A percentile compares a stretch with the other conserved stretches of the same genome.
Evolutionary conservation across 2,329 filamentous ascomycete species (phyloP).

Genomic region (Sarocladium kiliense): DNA sequence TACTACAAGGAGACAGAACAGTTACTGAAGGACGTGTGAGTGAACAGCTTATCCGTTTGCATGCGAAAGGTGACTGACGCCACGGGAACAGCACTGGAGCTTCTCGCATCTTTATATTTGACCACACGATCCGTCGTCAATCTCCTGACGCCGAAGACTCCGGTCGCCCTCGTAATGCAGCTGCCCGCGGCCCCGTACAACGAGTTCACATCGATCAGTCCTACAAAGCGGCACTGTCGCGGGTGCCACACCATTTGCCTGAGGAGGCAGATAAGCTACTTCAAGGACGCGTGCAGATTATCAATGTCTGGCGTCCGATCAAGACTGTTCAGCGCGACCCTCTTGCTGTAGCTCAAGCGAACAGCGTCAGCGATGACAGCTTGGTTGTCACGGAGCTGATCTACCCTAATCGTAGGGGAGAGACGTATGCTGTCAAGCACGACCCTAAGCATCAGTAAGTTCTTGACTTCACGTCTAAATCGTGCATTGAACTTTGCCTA

Average conservation of each 20-base stretch:
- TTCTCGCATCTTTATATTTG: slow-evolving; percentile 52
- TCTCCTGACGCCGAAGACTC: slow-evolving; percentile 25
- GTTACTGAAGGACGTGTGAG: slow-evolving; percentile 54
- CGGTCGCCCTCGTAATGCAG: slow-evolving; percentile 34
- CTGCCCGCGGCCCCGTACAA: slow-evolving; percentile 34
- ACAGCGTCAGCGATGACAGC: slow-evolving; percentile 43
- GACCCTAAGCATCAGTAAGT: slow-evolving; percentile 16
- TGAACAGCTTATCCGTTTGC: slow-evolving; percentile 5
- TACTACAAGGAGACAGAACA: slow-evolving; percentile 72
- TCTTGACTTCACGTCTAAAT: background rate
- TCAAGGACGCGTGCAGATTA: slow-evolving; percentile 42
- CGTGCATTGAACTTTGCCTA: background rate
- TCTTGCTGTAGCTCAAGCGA: slow-evolving; percentile 46
- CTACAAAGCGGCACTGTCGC: slow-evolving; percentile 37
- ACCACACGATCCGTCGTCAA: slow-evolving; percentile 50
- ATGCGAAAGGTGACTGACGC: background rate
- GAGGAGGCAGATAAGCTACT: slow-evolving; percentile 38
- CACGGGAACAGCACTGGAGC: slow-evolving; percentile 47
- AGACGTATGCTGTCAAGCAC: slow-evolving; percentile 42
- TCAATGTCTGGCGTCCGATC: slow-evolving; percentile 50
- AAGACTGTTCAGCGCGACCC: slow-evolving; percentile 48
- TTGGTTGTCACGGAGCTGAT: slow-evolving; percentile 43
- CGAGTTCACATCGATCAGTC: slow-evolving; percentile 55
- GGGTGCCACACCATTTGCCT: slow-evolving; percentile 35
- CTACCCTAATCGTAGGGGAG: slow-evolving; percentile 44